These are phyloP conservation scores for Solanum bukasovii DNA, from an alignment of 257 asterid species.

Conservation along the genomic window DNA sequence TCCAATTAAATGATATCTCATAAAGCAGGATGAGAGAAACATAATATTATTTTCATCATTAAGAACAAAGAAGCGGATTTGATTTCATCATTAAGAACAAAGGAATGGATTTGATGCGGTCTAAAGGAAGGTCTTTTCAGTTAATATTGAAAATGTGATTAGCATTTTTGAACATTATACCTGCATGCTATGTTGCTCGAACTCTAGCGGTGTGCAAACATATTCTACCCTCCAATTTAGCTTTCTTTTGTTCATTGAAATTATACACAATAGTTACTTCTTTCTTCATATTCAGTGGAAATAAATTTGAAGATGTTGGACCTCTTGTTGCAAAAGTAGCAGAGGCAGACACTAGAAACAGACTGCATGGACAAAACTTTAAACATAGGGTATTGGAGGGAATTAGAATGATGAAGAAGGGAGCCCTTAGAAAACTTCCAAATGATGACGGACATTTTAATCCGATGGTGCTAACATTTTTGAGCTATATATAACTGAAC, in stretches of 20 bases:
- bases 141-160: background rate
- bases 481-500: background rate
- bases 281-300: background rate
- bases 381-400: background rate
- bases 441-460: background rate
- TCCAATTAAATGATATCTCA: background rate
- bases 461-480: background rate
- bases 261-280: background rate
- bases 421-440: background rate
- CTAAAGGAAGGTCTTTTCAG: background rate
- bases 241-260: background rate
- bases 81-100: background rate
- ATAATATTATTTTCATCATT: background rate
- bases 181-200: background rate
- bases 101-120: background rate
- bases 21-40: background rate
- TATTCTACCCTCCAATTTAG: background rate
- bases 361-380: background rate
- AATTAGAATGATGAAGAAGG: background rate
- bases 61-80: background rate
- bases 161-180: background rate
- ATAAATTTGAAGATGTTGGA: background rate
- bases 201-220: background rate
- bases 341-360: background rate
- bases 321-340: background rate